A percentile compares a stretch with the other conserved stretches of the same genome.
phyloP scores from a whole-genome alignment of 495 filamentous ascomycete genomes.

The Daldinia decipiens region DNA sequence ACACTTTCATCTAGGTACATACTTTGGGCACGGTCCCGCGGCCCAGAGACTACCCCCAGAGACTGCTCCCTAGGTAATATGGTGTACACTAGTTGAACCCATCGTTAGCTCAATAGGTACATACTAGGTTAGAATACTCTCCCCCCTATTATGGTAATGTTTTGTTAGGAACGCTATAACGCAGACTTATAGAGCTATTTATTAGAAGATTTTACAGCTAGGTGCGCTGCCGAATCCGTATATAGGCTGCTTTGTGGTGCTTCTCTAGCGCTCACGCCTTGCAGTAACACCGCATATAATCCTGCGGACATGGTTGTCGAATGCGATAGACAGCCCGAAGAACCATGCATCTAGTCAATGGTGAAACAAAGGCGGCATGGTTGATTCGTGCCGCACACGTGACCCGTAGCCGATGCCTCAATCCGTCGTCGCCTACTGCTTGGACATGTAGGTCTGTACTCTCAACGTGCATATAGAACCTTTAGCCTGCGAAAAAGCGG shows the following conservation, averaged over 20 bases:
- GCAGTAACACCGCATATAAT: slow-evolving; percentile 34
- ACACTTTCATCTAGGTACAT: slow-evolving; percentile 3
- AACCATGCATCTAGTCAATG: slow-evolving; percentile 42
- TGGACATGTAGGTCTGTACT: slow-evolving; percentile 9
- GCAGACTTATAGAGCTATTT: not conserved
- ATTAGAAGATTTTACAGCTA: not conserved
- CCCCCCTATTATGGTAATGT: not conserved
- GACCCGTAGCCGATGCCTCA: slow-evolving; percentile 38
- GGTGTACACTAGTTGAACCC: not conserved
- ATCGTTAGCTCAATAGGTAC: not conserved
- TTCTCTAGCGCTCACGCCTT: slow-evolving; percentile 42
- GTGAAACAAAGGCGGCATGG: slow-evolving; percentile 39
- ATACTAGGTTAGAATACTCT: not conserved
- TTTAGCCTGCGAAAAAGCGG: slow-evolving; percentile 36
- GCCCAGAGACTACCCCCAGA: not conserved
- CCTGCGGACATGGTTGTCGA: slow-evolving; percentile 40
- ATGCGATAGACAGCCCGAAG: slow-evolving; percentile 37
- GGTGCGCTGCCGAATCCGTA: not conserved
- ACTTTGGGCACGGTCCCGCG: slow-evolving; percentile 4
- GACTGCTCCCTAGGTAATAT: not conserved
- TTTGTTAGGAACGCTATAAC: not conserved
- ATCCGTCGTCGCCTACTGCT: slow-evolving; percentile 29
- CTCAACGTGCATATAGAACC: slow-evolving; percentile 15
- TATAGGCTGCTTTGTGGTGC: slow-evolving; percentile 24
- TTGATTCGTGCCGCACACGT: slow-evolving; percentile 41